Evolutionary conservation across 495 filamentous ascomycete species (phyloP).

Genomic region (Friedmanniomyces simplex): DNA sequence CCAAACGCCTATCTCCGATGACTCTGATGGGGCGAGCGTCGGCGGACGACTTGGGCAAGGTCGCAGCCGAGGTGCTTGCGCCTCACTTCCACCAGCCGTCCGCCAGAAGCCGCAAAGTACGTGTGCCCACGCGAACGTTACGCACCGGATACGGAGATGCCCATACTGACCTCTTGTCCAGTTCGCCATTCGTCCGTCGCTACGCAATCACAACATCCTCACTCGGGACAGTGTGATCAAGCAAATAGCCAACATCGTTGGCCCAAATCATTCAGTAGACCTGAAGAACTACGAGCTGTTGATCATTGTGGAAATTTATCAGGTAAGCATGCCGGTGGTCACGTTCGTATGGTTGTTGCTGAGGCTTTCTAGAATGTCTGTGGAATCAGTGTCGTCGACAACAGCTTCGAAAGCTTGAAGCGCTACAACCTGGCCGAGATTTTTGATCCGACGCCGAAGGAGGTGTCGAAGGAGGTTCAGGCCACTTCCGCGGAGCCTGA

Average conservation of each 20-base stretch:
- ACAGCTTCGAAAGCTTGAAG: conserved; percentile 60
- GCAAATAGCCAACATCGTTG: conserved; percentile 59
- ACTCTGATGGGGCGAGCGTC: conserved; percentile 66
- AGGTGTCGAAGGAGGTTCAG: background rate
- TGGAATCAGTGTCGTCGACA: conserved; percentile 65
- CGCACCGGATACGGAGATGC: background rate
- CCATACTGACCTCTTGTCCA: conserved; percentile 25
- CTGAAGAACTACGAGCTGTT: conserved; percentile 70
- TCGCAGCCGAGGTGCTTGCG: conserved; percentile 58
- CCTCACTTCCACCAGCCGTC: conserved; percentile 53
- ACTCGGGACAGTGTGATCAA: conserved; percentile 69
- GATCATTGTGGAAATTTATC: conserved; percentile 79
- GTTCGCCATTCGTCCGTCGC: conserved; percentile 83
- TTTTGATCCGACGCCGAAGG: conserved; percentile 39
- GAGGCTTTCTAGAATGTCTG: conserved; percentile 50
- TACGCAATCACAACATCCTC: conserved; percentile 67
- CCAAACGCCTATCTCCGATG: conserved; percentile 79
- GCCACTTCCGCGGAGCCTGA: background rate
- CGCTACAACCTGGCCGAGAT: conserved; percentile 64
- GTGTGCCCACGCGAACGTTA: background rate
- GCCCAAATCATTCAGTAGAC: conserved; percentile 67
- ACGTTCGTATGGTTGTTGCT: background rate
- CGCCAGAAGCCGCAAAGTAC: conserved; percentile 5
- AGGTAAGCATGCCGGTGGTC: conserved; percentile 47
- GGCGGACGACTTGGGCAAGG: conserved; percentile 59